Evolutionary conservation across 148 eudicot species (phyloP).

Genomic region (Rhododendron mucronatum): DNA sequence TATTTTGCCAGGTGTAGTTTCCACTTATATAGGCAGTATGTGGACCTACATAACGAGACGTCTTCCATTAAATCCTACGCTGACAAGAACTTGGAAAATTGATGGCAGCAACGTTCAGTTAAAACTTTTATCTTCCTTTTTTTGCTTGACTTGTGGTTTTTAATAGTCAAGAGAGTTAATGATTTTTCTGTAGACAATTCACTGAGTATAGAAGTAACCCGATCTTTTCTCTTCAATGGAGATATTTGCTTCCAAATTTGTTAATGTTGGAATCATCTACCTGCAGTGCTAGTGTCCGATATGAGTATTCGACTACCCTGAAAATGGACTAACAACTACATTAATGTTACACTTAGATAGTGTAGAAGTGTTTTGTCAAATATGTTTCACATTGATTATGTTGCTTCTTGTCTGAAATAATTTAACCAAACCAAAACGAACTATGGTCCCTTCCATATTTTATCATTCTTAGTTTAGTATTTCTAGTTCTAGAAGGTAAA

Average conservation of each 20-base stretch:
- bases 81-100: background rate
- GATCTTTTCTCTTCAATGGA: background rate
- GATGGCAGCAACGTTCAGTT: background rate
- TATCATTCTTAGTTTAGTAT: background rate
- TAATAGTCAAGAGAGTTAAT: background rate
- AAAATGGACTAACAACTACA: background rate
- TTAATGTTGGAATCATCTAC: background rate
- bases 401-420: background rate
- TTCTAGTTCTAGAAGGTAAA: background rate
- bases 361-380: background rate
- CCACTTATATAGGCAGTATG: background rate
- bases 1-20: background rate
- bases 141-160: background rate
- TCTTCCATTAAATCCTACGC: background rate
- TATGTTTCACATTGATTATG: background rate
- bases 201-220: background rate
- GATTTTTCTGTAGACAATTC: background rate
- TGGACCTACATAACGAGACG: background rate
- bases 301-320: background rate
- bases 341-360: background rate
- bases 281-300: background rate
- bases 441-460: background rate
- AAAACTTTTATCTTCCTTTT: background rate
- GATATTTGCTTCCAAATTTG: background rate
- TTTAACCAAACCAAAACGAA: background rate